phyloP scores from a whole-genome alignment of 2,329 filamentous ascomycete genomes.

The Trichoderma pleuroti region DNA sequence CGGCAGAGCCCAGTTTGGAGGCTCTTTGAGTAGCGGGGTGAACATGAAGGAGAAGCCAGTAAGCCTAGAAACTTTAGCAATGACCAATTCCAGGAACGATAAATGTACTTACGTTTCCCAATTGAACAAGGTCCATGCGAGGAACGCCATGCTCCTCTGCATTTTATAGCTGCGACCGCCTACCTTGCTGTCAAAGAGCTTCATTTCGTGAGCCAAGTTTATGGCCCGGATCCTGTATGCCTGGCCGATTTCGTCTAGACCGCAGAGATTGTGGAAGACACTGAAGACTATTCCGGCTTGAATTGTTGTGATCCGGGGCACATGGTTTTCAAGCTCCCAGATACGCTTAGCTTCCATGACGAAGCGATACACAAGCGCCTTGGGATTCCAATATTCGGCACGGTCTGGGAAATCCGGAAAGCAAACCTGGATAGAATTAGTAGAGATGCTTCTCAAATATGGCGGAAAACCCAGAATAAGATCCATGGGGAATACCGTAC shows the following conservation, averaged over 20 bases:
- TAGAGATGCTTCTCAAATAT: background rate
- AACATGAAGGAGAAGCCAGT: background rate
- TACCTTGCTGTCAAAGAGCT: background rate
- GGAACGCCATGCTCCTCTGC: slow-evolving; percentile 1
- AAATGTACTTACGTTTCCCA: slow-evolving; percentile 3
- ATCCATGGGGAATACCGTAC: background rate
- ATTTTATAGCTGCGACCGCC: background rate
- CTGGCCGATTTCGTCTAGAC: background rate
- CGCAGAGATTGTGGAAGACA: slow-evolving; percentile 9
- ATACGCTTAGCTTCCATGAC: slow-evolving; percentile 5
- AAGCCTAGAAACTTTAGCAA: background rate
- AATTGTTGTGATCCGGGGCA: slow-evolving; percentile 1
- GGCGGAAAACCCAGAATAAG: background rate
- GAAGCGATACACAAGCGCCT: slow-evolving; percentile 10
- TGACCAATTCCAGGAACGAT: background rate
- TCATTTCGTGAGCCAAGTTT: background rate
- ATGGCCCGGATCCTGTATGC: background rate
- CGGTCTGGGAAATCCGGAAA: background rate
- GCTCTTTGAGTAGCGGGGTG: background rate
- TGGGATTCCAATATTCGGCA: slow-evolving; percentile 15
- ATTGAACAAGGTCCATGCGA: slow-evolving; percentile 13
- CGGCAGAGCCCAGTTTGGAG: background rate
- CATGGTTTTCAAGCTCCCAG: slow-evolving; percentile 7
- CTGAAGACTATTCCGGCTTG: slow-evolving; percentile 9
- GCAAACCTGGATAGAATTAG: background rate